Conservation (phyloP, 148 eudicot genomes). For the Persicaria maculosa region DNA sequence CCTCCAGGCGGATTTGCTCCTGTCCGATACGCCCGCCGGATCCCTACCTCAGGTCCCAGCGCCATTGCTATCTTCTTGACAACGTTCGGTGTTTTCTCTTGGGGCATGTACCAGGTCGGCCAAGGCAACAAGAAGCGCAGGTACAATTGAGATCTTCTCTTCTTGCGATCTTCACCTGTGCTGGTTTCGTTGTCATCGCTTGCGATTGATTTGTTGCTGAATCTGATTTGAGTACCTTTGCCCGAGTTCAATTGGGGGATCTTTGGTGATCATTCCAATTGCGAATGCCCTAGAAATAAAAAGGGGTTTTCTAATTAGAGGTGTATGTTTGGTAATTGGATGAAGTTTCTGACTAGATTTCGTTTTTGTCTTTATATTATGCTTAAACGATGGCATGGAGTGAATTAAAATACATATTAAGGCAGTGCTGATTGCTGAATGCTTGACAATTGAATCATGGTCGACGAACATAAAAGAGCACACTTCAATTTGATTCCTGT, state of each 20-base stretch:
- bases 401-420: not conserved
- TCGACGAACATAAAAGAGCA: not conserved
- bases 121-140: slow-evolving; percentile 85
- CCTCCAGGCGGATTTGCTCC: slow-evolving; percentile 96
- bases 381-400: not conserved
- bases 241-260: not conserved
- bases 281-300: slow-evolving; percentile 1
- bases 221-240: not conserved
- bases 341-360: not conserved
- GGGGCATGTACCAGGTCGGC: slow-evolving; percentile 96
- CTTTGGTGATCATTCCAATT: not conserved
- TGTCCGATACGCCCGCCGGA: slow-evolving; percentile 81
- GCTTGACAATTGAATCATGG: not conserved
- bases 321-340: not conserved
- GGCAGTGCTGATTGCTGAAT: not conserved
- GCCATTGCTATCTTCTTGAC: slow-evolving; percentile 77
- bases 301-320: not conserved
- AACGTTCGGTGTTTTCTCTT: slow-evolving; percentile 63
- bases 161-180: not conserved
- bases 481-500: not conserved
- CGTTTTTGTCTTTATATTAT: not conserved
- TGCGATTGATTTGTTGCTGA: not conserved
- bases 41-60: slow-evolving; percentile 77
- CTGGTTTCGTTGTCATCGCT: not conserved
- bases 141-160: slow-evolving; percentile 21